These are phyloP conservation scores for Podospora sp. DNA, from an alignment of 495 filamentous ascomycete genomes.

Conservation along the genomic window DNA sequence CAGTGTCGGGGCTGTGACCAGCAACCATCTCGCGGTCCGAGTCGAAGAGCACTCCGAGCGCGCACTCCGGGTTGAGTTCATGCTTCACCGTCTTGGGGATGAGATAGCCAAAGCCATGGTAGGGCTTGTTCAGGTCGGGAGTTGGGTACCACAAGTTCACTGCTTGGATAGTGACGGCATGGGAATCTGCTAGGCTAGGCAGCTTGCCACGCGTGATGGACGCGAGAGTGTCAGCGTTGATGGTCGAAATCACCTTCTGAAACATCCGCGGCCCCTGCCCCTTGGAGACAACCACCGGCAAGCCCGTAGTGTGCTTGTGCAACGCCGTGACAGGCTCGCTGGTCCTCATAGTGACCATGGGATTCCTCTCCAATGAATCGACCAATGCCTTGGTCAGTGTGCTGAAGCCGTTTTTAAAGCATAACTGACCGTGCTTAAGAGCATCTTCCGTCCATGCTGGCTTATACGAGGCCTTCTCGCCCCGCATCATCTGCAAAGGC, in stretches of 20 bases:
- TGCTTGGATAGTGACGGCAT: slow-evolving; percentile 81
- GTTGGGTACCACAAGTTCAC: slow-evolving; percentile 84
- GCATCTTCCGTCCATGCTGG: background rate
- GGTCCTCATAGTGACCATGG: slow-evolving; percentile 58
- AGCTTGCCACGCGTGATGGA: slow-evolving; percentile 47
- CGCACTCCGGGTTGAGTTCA: slow-evolving; percentile 77
- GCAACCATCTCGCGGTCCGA: slow-evolving; percentile 57
- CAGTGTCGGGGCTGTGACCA: slow-evolving; percentile 30
- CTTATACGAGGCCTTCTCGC: background rate
- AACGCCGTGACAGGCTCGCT: slow-evolving; percentile 44
- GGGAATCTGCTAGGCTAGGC: slow-evolving; percentile 55
- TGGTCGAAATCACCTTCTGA: slow-evolving; percentile 71
- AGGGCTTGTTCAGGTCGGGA: slow-evolving; percentile 60
- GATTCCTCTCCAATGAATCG: slow-evolving; percentile 43
- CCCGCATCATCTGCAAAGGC: background rate
- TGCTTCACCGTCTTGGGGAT: slow-evolving; percentile 69
- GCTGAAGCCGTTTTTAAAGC: slow-evolving; percentile 54
- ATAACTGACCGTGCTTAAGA: background rate
- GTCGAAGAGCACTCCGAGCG: slow-evolving; percentile 91
- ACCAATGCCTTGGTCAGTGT: slow-evolving; percentile 54
- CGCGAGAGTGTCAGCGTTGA: slow-evolving; percentile 57
- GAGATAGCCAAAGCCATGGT: slow-evolving; percentile 85
- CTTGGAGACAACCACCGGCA: slow-evolving; percentile 10
- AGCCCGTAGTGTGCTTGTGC: slow-evolving; percentile 22
- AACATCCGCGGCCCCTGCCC: slow-evolving; percentile 36